phyloP scores from a whole-genome alignment of 2,329 filamentous ascomycete species.

The Rosellinia necatrix region DNA sequence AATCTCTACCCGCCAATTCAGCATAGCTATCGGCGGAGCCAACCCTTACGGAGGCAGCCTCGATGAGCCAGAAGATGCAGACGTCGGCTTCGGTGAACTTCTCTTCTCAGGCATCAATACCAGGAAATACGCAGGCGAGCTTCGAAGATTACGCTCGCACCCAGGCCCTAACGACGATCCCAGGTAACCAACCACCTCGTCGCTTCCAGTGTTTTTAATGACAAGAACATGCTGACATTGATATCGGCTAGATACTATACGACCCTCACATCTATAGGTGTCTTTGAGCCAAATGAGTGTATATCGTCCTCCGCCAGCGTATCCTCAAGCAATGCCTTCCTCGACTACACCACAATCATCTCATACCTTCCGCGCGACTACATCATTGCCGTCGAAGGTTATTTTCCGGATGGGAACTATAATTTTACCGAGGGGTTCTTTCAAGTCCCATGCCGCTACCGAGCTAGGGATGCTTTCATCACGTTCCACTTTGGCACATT shows the following conservation, averaged over 20 bases:
- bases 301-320: not conserved
- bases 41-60: not conserved
- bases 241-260: conserved; percentile 21
- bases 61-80: not conserved
- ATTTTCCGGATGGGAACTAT: conserved; percentile 20
- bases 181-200: conserved; percentile 12
- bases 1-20: conserved; percentile 26
- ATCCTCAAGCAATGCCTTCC: conserved; percentile 10
- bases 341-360: conserved; percentile 21
- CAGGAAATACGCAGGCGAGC: conserved; percentile 25
- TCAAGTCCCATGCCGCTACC: conserved; percentile 25
- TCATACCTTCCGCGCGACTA: conserved; percentile 21
- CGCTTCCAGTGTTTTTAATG: not conserved
- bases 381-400: conserved; percentile 3
- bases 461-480: conserved; percentile 23
- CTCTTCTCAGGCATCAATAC: conserved; percentile 28
- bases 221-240: conserved; percentile 5
- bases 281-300: conserved; percentile 24
- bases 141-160: conserved; percentile 17
- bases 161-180: not conserved
- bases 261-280: conserved; percentile 19
- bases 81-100: conserved; percentile 26
- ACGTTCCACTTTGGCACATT: conserved; percentile 25
- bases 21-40: conserved; percentile 28
- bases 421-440: conserved; percentile 18